A percentile compares a stretch with the other conserved stretches of the same genome.
These are phyloP conservation scores for Striga asiatica DNA, from an alignment of 257 asterid species.

Conservation along the genomic window DNA sequence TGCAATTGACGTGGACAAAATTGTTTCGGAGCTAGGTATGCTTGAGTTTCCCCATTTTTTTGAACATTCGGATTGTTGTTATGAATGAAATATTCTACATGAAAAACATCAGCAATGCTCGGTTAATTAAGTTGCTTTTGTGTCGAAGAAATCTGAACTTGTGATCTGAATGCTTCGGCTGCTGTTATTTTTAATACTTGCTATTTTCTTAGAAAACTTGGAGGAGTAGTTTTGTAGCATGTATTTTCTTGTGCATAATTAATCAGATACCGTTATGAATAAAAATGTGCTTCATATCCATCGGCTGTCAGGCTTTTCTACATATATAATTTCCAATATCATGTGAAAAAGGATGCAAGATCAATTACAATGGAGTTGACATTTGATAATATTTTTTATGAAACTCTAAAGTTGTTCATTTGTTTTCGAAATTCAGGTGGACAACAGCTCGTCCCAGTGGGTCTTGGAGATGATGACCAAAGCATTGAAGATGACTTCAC, in stretches of 20 bases:
- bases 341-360: neutral
- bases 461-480: constrained; percentile 98
- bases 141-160: neutral
- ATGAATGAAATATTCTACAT: neutral
- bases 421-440: constrained; percentile 48
- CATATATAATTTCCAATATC: neutral
- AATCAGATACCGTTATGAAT: too few relatives aligned
- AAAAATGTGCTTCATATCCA: too few relatives aligned
- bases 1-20: constrained; percentile 69
- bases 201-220: neutral
- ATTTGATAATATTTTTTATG: neutral
- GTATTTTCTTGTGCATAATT: too few relatives aligned
- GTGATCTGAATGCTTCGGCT: neutral
- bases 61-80: neutral
- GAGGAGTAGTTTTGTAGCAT: neutral
- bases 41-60: neutral
- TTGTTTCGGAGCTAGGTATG: constrained; percentile 69
- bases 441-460: constrained; percentile 64
- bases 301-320: neutral
- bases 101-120: neutral
- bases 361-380: too few relatives aligned
- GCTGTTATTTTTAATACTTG: neutral
- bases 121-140: neutral
- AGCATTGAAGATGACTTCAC: constrained; percentile 98
- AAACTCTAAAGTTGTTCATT: neutral